phyloP scores from a whole-genome alignment of 2,329 filamentous ascomycete genomes.

The Calonectria pseudoreteaudii region DNA sequence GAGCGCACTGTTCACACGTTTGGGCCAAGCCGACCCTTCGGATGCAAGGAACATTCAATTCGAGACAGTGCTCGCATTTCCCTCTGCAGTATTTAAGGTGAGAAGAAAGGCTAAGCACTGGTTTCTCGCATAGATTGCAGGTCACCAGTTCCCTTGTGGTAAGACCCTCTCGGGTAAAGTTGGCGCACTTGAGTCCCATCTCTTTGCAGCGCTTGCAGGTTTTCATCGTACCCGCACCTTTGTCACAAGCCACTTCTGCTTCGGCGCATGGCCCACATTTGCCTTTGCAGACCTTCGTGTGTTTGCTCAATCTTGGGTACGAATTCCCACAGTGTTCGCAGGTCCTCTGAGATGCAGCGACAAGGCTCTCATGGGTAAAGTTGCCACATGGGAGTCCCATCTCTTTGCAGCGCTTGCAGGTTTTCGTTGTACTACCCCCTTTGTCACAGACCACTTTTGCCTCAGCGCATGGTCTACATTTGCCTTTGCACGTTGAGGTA shows the following conservation, averaged over 20 bases:
- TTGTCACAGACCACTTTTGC: not conserved
- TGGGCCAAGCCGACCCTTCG: rapidly evolving
- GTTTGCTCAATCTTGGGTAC: no score
- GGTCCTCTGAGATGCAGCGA: not conserved
- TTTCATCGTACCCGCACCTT: not conserved
- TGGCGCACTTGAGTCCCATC: not conserved
- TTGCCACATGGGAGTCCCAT: not conserved
- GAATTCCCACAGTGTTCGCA: not conserved
- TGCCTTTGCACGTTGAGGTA: not conserved
- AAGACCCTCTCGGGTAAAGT: not conserved
- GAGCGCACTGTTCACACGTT: not conserved
- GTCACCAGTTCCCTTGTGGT: not conserved
- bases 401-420: not conserved
- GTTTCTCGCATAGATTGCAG: not conserved
- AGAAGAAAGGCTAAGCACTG: not conserved
- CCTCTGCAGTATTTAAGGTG: not conserved
- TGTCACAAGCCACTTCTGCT: not conserved
- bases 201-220: not conserved
- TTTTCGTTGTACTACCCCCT: not conserved
- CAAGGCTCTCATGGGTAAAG: not conserved
- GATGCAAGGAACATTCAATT: not conserved
- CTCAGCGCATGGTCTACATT: not conserved
- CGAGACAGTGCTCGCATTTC: not conserved
- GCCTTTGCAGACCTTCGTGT: not conserved
- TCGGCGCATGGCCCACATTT: not conserved